Conservation (phyloP, 768 basidiomycete genomes). For the Suillus weaverae region DNA sequence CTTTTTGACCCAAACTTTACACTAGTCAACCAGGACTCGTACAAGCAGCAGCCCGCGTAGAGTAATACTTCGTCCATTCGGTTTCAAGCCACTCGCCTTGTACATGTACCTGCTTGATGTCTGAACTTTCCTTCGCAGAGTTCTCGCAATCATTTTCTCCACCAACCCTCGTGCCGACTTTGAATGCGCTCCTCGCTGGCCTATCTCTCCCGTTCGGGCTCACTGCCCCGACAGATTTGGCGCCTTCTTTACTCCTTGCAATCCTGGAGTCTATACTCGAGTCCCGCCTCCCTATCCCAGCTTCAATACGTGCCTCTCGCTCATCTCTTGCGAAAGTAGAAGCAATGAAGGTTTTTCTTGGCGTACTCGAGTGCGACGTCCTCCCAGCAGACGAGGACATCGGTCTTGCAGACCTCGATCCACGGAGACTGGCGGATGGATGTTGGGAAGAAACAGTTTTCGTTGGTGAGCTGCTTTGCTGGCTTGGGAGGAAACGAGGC, state of each 20-base stretch:
- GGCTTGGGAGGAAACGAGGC: conserved; percentile 55
- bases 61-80: background rate
- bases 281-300: conserved; percentile 49
- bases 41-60: background rate
- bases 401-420: conserved; percentile 66
- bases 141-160: conserved; percentile 9
- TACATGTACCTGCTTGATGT: background rate
- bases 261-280: conserved; percentile 64
- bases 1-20: background rate
- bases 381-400: conserved; percentile 57
- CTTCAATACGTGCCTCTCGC: conserved; percentile 37
- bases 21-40: background rate
- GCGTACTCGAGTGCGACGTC: conserved; percentile 68
- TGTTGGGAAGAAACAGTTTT: conserved; percentile 67
- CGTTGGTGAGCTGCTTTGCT: conserved; percentile 66
- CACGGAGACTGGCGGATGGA: conserved; percentile 60
- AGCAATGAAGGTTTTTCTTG: conserved; percentile 74
- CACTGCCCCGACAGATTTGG: conserved; percentile 59
- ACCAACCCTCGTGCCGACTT: conserved; percentile 21
- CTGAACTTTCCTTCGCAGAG: conserved; percentile 9
- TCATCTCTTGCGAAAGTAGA: conserved; percentile 47
- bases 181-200: conserved; percentile 48
- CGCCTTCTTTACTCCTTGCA: conserved; percentile 68
- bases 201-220: conserved; percentile 49
- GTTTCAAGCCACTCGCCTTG: background rate